Percentiles rank a stretch among this genome's conserved stretches.
phyloP scores from a whole-genome alignment of 2,329 filamentous ascomycete species.

The Diaporthe ilicicola region DNA sequence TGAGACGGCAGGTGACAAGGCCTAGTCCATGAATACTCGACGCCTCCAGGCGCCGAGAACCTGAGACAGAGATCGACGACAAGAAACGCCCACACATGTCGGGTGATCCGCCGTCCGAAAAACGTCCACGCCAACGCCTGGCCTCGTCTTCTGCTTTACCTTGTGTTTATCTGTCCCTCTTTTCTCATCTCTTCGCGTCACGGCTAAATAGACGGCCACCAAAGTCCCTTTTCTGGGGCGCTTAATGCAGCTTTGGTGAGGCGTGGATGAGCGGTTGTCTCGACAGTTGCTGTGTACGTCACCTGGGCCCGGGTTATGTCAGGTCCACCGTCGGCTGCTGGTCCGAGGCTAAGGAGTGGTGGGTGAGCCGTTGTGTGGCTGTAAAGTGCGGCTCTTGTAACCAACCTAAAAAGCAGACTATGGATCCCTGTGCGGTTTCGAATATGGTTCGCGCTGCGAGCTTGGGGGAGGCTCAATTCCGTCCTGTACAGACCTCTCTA shows the following conservation, averaged over 20 bases:
- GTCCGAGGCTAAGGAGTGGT: background rate
- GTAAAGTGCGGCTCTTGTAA: background rate
- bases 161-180: background rate
- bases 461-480: background rate
- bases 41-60: background rate
- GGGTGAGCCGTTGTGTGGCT: background rate
- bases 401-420: background rate
- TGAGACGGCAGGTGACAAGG: conserved; percentile 18
- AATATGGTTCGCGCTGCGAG: background rate
- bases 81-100: conserved; percentile 22
- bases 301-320: background rate
- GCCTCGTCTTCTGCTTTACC: background rate
- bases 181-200: background rate
- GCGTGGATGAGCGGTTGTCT: background rate
- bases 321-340: background rate
- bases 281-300: background rate
- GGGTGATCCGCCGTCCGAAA: conserved; percentile 30
- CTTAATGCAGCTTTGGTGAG: background rate
- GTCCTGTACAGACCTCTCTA: background rate
- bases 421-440: conserved; percentile 3
- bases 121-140: conserved; percentile 9
- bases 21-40: background rate
- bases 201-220: background rate
- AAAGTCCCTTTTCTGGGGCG: background rate
- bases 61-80: conserved; percentile 12